Evolutionary conservation across 495 filamentous ascomycete species (phyloP).

Genomic region (Penicillium pulvis): DNA sequence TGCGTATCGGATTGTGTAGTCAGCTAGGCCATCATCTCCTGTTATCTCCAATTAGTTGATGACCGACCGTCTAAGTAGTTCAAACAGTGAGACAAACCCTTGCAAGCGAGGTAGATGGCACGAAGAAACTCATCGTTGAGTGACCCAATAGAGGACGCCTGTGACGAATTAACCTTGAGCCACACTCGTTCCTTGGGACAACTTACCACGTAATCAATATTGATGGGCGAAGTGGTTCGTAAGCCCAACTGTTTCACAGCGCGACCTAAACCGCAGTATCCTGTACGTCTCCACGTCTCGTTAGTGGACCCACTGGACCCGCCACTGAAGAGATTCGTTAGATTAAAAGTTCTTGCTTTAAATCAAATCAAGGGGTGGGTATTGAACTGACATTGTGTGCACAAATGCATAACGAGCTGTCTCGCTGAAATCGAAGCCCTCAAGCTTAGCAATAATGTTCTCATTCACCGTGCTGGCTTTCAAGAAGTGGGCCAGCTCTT

Average conservation of each 20-base stretch:
- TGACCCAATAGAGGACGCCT: constrained; percentile 80
- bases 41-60: constrained; percentile 7
- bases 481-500: constrained; percentile 72
- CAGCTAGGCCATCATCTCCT: constrained; percentile 63
- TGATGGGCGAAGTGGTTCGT: constrained; percentile 42
- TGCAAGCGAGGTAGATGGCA: constrained; percentile 72
- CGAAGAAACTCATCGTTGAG: constrained; percentile 68
- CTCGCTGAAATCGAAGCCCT: constrained; percentile 72
- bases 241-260: constrained; percentile 61
- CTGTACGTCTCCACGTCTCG: constrained; percentile 61
- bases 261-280: constrained; percentile 67
- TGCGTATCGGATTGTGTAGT: constrained; percentile 51
- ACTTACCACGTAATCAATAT: constrained; percentile 63
- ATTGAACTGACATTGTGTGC: constrained; percentile 62
- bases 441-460: constrained; percentile 58
- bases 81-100: constrained; percentile 50
- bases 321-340: constrained; percentile 38
- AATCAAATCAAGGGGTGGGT: background rate
- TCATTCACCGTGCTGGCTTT: constrained; percentile 65
- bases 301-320: constrained; percentile 57
- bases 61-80: background rate
- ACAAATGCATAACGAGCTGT: constrained; percentile 75
- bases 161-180: constrained; percentile 12
- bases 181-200: background rate
- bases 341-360: background rate